Conservation (phyloP, 768 basidiomycete genomes). For the Lactifluus piperatus region DNA sequence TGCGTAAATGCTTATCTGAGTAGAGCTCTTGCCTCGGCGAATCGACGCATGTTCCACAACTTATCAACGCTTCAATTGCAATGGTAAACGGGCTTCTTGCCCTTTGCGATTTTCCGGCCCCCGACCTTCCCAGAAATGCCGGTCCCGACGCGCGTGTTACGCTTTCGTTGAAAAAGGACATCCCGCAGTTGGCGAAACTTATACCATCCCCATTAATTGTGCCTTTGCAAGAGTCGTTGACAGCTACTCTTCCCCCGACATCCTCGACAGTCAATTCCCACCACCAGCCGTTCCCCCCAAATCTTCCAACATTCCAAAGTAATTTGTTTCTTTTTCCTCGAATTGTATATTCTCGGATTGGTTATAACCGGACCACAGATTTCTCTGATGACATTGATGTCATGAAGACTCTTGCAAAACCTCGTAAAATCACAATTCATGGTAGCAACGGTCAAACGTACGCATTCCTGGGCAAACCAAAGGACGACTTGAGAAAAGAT, state of each 20-base stretch:
- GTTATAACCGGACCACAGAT: conserved; percentile 33
- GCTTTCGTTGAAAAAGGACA: conserved; percentile 47
- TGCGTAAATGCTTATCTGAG: not conserved
- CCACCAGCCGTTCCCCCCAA: conserved; percentile 74
- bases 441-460: conserved; percentile 80
- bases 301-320: conserved; percentile 74
- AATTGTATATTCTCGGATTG: not conserved
- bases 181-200: conserved; percentile 42
- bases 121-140: conserved; percentile 22
- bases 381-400: conserved; percentile 80
- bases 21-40: conserved; percentile 42
- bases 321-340: conserved; percentile 13
- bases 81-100: conserved; percentile 66
- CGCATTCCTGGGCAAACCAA: conserved; percentile 92
- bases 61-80: conserved; percentile 40
- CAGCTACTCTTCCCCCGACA: conserved; percentile 75
- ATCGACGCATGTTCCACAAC: conserved; percentile 33
- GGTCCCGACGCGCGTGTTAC: conserved; percentile 25
- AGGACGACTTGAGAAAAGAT: conserved; percentile 96
- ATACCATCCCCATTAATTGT: conserved; percentile 69
- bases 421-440: conserved; percentile 79
- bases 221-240: conserved; percentile 89
- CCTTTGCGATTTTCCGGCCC: conserved; percentile 50
- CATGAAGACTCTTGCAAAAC: conserved; percentile 87
- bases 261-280: conserved; percentile 43